phyloP scores from a whole-genome alignment of 805 yeast species.

The Kodamaea restingae region DNA sequence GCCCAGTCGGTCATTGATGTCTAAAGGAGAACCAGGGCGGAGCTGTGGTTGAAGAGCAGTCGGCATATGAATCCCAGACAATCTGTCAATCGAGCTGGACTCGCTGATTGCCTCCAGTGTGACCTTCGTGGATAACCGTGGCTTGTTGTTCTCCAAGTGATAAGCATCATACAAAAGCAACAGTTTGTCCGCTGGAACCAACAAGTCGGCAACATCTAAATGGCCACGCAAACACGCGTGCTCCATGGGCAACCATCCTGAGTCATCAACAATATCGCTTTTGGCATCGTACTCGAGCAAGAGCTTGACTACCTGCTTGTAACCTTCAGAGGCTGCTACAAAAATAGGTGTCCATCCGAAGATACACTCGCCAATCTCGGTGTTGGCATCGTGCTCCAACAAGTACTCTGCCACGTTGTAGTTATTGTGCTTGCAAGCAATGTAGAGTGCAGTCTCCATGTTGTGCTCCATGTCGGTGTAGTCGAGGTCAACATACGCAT shows the following conservation, averaged over 20 bases:
- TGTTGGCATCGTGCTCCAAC: slow-evolving; percentile 57
- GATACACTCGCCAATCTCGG: slow-evolving; percentile 70
- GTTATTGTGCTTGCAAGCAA: slow-evolving; percentile 66
- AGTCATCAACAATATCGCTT: slow-evolving; percentile 59
- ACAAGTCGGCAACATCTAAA: slow-evolving; percentile 57
- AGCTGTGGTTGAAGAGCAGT: slow-evolving; percentile 15
- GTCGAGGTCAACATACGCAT: slow-evolving; percentile 61
- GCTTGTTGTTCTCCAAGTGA: slow-evolving; percentile 31
- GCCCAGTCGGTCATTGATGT: slow-evolving; percentile 24
- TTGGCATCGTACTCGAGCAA: slow-evolving; percentile 54
- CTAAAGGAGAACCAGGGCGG: neutral
- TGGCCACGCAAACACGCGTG: slow-evolving; percentile 93
- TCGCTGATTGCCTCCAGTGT: slow-evolving; percentile 11
- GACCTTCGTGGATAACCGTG: slow-evolving; percentile 17
- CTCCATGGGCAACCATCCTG: slow-evolving; percentile 98
- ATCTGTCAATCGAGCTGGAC: slow-evolving; percentile 30
- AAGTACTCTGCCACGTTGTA: slow-evolving; percentile 50
- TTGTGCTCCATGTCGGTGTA: slow-evolving; percentile 54
- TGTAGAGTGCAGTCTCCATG: slow-evolving; percentile 76
- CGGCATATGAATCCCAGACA: slow-evolving; percentile 24
- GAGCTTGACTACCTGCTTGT: slow-evolving; percentile 48
- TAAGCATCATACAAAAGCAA: slow-evolving; percentile 34
- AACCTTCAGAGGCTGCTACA: slow-evolving; percentile 86
- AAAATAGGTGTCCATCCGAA: slow-evolving; percentile 96
- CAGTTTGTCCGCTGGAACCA: slow-evolving; percentile 45